Evolutionary conservation across 305 asterid species (phyloP).

Genomic region (Fraxinus platypoda): DNA sequence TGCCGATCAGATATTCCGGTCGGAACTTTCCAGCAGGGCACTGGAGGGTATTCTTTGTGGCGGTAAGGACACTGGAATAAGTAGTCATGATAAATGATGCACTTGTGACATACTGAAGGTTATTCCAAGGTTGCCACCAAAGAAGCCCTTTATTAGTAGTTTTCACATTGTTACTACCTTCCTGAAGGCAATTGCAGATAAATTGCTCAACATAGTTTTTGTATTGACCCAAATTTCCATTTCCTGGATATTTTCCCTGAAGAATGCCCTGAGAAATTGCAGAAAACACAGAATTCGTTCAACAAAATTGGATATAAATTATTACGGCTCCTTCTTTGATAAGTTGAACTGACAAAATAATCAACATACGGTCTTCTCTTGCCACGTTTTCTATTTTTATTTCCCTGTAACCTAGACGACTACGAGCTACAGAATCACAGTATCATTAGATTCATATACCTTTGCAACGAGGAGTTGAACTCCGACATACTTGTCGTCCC

Average conservation of each 20-base stretch:
- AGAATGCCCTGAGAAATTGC: constrained; percentile 29
- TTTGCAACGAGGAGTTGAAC: constrained; percentile 56
- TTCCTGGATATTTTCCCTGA: constrained; percentile 21
- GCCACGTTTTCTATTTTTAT: no score
- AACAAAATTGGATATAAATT: not conserved
- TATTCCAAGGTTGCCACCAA: constrained; percentile 45
- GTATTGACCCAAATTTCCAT: constrained; percentile 24
- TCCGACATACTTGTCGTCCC: constrained; percentile 75
- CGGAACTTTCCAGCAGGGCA: constrained; percentile 35
- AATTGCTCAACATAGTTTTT: constrained; percentile 41
- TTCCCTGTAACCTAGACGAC: not conserved
- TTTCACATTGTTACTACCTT: constrained; percentile 35
- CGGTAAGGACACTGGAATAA: constrained; percentile 38
- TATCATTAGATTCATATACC: constrained; percentile 27
- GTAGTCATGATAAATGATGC: constrained; percentile 41
- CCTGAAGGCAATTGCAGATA: constrained; percentile 51
- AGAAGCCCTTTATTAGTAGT: constrained; percentile 43
- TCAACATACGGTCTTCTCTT: no score
- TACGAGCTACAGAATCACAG: not conserved
- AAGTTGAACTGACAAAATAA: not conserved
- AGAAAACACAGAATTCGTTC: not conserved
- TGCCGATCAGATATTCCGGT: constrained; percentile 21
- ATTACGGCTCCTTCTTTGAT: not conserved
- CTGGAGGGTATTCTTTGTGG: constrained; percentile 13
- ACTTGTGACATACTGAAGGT: constrained; percentile 57